Percentiles rank a stretch among this genome's conserved stretches.
phyloP scores from a whole-genome alignment of 202 grass and related monocot species.

The Alloteropsis angusta region DNA sequence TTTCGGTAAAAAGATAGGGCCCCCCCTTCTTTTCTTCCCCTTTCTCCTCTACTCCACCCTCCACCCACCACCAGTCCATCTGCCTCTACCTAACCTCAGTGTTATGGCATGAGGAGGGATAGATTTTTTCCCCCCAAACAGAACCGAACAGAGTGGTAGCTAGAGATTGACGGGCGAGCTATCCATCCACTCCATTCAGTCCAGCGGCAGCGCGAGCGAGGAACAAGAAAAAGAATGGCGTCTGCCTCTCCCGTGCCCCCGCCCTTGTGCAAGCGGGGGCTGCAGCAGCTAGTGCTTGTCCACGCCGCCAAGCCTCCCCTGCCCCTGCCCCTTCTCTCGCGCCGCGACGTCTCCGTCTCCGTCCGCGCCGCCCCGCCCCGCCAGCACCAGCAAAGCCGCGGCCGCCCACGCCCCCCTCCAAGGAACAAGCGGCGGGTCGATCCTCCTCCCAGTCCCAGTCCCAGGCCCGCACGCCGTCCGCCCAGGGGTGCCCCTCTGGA shows the following conservation, averaged over 20 bases:
- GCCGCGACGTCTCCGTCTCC: neutral
- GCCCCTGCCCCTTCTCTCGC: neutral
- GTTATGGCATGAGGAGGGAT: too few relatives aligned
- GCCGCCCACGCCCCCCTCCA: constrained; percentile 11
- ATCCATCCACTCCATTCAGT: too few relatives aligned
- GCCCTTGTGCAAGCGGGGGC: neutral
- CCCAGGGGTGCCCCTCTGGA: neutral
- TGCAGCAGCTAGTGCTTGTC: neutral
- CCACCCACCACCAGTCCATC: too few relatives aligned
- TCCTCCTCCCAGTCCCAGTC: too few relatives aligned
- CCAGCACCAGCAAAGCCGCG: constrained; percentile 29
- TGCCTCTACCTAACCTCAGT: too few relatives aligned
- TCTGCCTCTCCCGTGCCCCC: neutral
- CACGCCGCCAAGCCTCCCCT: neutral
- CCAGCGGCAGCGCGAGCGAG: too few relatives aligned
- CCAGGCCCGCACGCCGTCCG: constrained; percentile 1
- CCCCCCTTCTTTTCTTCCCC: too few relatives aligned
- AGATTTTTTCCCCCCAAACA: too few relatives aligned
- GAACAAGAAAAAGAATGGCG: neutral
- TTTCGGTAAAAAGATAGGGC: too few relatives aligned
- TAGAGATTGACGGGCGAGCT: too few relatives aligned
- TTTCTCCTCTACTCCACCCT: too few relatives aligned
- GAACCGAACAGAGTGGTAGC: too few relatives aligned
- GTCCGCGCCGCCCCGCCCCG: constrained; percentile 32
- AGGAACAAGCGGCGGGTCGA: neutral